These are phyloP conservation scores for Calocera viscosa DNA, from an alignment of 768 basidiomycete genomes.

Conservation along the genomic window DNA sequence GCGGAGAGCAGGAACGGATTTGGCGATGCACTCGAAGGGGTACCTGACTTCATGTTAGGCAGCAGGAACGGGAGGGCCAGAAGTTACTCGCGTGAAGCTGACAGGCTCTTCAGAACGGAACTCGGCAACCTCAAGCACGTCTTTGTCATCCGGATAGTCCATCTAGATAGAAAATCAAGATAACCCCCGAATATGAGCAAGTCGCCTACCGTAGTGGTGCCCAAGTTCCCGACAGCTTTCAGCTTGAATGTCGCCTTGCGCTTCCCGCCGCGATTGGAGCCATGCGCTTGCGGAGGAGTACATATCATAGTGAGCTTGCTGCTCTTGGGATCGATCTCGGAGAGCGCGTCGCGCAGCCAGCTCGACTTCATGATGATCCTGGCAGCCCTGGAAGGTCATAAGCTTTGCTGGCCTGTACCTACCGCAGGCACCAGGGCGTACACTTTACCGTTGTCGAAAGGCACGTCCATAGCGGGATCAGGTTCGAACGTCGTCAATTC, in stretches of 20 bases:
- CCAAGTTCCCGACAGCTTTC: slow-evolving; percentile 68
- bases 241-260: slow-evolving; percentile 64
- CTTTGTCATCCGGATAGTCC: slow-evolving; percentile 89
- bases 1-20: slow-evolving; percentile 61
- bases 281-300: slow-evolving; percentile 36
- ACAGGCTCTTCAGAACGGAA: slow-evolving; percentile 43
- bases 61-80: background rate
- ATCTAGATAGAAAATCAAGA: slow-evolving; percentile 40
- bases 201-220: slow-evolving; percentile 35
- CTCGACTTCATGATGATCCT: slow-evolving; percentile 76
- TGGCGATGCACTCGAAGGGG: slow-evolving; percentile 61
- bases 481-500: slow-evolving; percentile 77
- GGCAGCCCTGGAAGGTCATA: slow-evolving; percentile 38
- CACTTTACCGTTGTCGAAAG: slow-evolving; percentile 59
- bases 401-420: background rate
- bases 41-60: slow-evolving; percentile 42
- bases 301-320: slow-evolving; percentile 74
- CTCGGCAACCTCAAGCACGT: slow-evolving; percentile 83
- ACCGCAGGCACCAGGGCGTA: slow-evolving; percentile 25
- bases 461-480: slow-evolving; percentile 66
- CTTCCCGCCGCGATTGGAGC: slow-evolving; percentile 18
- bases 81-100: slow-evolving; percentile 49
- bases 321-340: slow-evolving; percentile 80
- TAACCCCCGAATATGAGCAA: background rate
- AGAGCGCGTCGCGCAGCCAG: slow-evolving; percentile 85